These are phyloP conservation scores for Diutina rugosa DNA, from an alignment of 1,139 yeast genomes.

Conservation along the genomic window DNA sequence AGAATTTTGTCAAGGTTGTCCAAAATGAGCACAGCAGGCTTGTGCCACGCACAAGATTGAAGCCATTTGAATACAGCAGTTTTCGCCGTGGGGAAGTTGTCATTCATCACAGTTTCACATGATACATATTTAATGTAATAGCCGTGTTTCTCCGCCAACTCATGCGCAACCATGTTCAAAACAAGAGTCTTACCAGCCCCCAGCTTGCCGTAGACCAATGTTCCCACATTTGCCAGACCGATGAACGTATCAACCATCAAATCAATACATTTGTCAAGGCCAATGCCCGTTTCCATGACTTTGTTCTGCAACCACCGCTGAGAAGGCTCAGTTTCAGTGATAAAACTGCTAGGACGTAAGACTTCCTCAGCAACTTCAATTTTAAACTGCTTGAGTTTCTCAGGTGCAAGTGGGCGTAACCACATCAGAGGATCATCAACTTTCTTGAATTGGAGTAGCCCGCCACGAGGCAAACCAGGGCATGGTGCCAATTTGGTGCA, in stretches of 20 bases:
- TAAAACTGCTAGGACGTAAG: slow-evolving; percentile 36
- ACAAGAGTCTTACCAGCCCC: slow-evolving; percentile 74
- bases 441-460: slow-evolving; percentile 40
- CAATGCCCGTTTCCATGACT: slow-evolving; percentile 27
- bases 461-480: slow-evolving; percentile 47
- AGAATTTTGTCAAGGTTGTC: slow-evolving; percentile 76
- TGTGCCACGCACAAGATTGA: slow-evolving; percentile 61
- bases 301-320: slow-evolving; percentile 6
- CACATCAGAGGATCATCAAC: slow-evolving; percentile 31
- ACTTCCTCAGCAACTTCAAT: slow-evolving; percentile 44
- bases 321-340: slow-evolving; percentile 9
- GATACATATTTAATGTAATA: slow-evolving; percentile 30
- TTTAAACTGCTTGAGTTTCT: slow-evolving; percentile 11
- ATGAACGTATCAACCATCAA: slow-evolving; percentile 29
- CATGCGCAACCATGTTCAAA: slow-evolving; percentile 26
- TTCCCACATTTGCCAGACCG: slow-evolving; percentile 37
- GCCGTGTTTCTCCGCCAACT: slow-evolving; percentile 23
- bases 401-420: slow-evolving; percentile 21
- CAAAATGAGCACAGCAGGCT: slow-evolving; percentile 62
- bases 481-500: slow-evolving; percentile 37
- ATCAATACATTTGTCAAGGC: slow-evolving; percentile 37
- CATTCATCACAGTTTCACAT: slow-evolving; percentile 37
- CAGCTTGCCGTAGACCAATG: slow-evolving; percentile 54
- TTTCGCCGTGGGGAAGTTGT: not conserved
- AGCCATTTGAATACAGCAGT: slow-evolving; percentile 35